These are phyloP conservation scores for Saccharomycopsis sp. DNA, from an alignment of 805 yeast genomes.

Conservation along the genomic window DNA sequence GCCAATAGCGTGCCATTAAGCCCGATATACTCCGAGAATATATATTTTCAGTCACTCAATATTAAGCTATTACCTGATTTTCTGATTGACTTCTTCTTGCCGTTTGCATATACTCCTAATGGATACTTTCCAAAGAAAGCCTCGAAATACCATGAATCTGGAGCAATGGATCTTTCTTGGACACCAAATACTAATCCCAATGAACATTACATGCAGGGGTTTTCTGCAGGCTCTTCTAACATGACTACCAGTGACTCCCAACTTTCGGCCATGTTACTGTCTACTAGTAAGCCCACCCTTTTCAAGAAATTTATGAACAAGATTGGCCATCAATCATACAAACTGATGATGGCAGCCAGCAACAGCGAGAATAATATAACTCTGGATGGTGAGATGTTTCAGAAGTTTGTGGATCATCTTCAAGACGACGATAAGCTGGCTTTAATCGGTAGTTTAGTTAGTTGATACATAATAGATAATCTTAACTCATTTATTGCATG, in stretches of 20 bases:
- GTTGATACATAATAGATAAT: too few relatives aligned
- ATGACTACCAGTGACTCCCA: neutral
- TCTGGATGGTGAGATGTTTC: neutral
- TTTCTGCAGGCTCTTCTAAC: neutral
- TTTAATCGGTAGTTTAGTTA: neutral
- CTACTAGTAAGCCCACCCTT: neutral
- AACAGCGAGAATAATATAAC: neutral
- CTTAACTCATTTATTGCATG: too few relatives aligned
- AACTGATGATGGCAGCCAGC: neutral
- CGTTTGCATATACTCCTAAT: conserved; percentile 16
- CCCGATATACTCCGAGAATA: conserved; percentile 16
- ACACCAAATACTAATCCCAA: neutral
- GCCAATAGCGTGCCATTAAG: conserved; percentile 7
- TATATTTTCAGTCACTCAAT: conserved; percentile 11
- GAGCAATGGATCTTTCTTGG: neutral
- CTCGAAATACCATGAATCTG: neutral
- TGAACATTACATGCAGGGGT: neutral
- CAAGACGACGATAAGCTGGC: neutral
- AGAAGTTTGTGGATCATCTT: neutral
- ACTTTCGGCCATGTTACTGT: neutral
- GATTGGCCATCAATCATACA: neutral
- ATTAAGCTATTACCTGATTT: conserved; percentile 3
- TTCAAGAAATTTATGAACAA: neutral
- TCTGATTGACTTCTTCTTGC: conserved; percentile 4
- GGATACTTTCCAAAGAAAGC: neutral